These are phyloP conservation scores for Aspergillus novofumigatus DNA, from an alignment of 2,329 filamentous ascomycete genomes.

Conservation along the genomic window DNA sequence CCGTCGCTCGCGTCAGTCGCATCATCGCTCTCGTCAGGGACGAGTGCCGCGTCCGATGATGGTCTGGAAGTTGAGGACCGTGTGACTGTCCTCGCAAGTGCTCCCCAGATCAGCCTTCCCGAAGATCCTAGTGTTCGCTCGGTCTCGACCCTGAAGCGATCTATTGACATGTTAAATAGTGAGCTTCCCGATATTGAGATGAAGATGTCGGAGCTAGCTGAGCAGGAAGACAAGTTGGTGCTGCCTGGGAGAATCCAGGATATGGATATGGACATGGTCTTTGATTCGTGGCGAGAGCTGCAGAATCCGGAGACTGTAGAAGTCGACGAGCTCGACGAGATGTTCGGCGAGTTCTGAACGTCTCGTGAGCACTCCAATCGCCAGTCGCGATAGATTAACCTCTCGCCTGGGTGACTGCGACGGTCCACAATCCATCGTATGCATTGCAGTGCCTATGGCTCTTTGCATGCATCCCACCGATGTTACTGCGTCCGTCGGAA, in stretches of 20 bases:
- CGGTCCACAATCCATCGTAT: not conserved
- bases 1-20: slow-evolving; percentile 40
- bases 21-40: slow-evolving; percentile 40
- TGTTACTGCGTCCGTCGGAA: not conserved
- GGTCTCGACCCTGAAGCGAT: slow-evolving; percentile 35
- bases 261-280: slow-evolving; percentile 37
- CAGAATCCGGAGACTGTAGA: slow-evolving; percentile 82
- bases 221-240: slow-evolving; percentile 44
- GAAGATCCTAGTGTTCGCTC: slow-evolving; percentile 23
- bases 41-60: slow-evolving; percentile 34
- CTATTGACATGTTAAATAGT: slow-evolving; percentile 39
- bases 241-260: slow-evolving; percentile 22
- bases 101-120: slow-evolving; percentile 30
- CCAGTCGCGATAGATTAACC: not conserved
- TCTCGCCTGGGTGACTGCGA: not conserved
- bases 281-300: slow-evolving; percentile 56
- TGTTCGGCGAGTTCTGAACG: slow-evolving; percentile 69
- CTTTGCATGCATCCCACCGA: not conserved
- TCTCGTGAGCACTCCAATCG: not conserved
- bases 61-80: slow-evolving; percentile 25
- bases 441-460: not conserved
- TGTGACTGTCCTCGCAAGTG: slow-evolving; percentile 14
- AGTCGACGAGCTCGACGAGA: slow-evolving; percentile 84
- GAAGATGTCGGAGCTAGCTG: slow-evolving; percentile 33
- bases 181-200: slow-evolving; percentile 32